These are phyloP conservation scores for Pichia sp. DNA, from an alignment of 1,139 yeast genomes.

Conservation along the genomic window DNA sequence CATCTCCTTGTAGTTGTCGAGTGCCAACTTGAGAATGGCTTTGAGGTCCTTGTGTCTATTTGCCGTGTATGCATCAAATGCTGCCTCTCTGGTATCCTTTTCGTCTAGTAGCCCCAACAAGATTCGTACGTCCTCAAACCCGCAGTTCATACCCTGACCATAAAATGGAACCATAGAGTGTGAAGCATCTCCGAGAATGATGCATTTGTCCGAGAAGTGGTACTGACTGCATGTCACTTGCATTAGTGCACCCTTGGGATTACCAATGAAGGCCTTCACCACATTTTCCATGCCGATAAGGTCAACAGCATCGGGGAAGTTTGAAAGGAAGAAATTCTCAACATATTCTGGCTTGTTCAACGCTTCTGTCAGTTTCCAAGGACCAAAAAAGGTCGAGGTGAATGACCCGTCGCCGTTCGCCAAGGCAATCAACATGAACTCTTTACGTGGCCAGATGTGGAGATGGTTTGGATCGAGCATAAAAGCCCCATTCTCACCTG, in stretches of 20 bases:
- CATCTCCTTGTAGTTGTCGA: constrained; percentile 84
- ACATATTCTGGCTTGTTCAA: constrained; percentile 40
- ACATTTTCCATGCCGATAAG: constrained; percentile 57
- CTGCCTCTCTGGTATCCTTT: constrained; percentile 39
- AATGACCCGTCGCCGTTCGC: constrained; percentile 84
- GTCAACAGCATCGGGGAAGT: constrained; percentile 72
- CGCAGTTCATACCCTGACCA: constrained; percentile 97
- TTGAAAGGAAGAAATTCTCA: constrained; percentile 46
- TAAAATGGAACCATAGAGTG: constrained; percentile 97
- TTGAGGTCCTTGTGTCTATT: constrained; percentile 60
- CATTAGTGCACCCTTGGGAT: constrained; percentile 75
- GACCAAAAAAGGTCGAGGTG: constrained; percentile 85
- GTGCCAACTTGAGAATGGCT: constrained; percentile 74
- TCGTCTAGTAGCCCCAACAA: constrained; percentile 54
- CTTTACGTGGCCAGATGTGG: constrained; percentile 90
- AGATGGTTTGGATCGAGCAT: constrained; percentile 68
- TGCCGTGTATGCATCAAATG: constrained; percentile 56
- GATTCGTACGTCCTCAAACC: constrained; percentile 82
- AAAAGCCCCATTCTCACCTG: constrained; percentile 41
- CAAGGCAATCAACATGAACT: constrained; percentile 84
- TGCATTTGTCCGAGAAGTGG: constrained; percentile 57
- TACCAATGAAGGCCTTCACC: constrained; percentile 45
- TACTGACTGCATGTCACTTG: constrained; percentile 67
- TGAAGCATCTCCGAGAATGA: constrained; percentile 88
- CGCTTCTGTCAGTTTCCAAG: constrained; percentile 63